These are phyloP conservation scores for Endocladia muricata DNA, from an alignment of 31 red algal genomes.

Conservation along the genomic window DNA sequence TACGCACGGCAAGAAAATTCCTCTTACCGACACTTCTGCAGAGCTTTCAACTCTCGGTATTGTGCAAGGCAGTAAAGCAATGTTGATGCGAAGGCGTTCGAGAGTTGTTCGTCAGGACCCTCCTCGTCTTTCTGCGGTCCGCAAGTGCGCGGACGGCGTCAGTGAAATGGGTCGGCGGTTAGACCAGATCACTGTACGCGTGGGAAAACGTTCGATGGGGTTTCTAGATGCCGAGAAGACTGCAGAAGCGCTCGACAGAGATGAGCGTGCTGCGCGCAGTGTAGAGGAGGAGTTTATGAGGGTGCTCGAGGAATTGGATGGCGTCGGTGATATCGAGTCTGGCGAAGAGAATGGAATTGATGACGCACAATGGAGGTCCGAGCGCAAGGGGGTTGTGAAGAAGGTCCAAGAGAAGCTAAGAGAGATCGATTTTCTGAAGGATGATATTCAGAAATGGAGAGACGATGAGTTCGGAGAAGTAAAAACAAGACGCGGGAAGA, in stretches of 20 bases:
- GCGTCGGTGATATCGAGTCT: too few species aligned
- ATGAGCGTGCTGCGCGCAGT: background rate
- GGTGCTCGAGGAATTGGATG: slow-evolving; percentile 22
- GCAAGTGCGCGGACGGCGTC: too few species aligned
- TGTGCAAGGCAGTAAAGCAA: too few species aligned
- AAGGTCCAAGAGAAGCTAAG: slow-evolving; percentile 7
- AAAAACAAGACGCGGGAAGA: slow-evolving; percentile 28
- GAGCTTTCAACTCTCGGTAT: too few species aligned
- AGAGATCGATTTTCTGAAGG: slow-evolving; percentile 20
- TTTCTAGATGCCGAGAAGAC: slow-evolving; percentile 35
- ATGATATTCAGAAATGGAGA: slow-evolving; percentile 12
- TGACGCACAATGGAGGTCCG: background rate
- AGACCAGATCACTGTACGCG: too few species aligned
- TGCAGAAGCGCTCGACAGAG: slow-evolving; percentile 32
- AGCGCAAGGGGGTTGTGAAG: slow-evolving; percentile 16
- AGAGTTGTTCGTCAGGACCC: background rate
- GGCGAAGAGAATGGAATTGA: slow-evolving; percentile 1
- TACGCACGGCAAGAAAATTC: too few species aligned
- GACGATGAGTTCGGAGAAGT: slow-evolving; percentile 32
- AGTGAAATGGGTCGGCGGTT: too few species aligned
- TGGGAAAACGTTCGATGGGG: slow-evolving; percentile 25
- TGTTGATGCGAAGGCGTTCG: background rate
- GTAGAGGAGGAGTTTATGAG: slow-evolving; percentile 40
- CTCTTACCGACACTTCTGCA: too few species aligned
- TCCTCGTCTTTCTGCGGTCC: slow-evolving; percentile 4